Evolutionary conservation across 2,329 filamentous ascomycete species (phyloP), one percentile per base, ranked within the genome.

Genomic region (Arthroderma sp.): DNA sequence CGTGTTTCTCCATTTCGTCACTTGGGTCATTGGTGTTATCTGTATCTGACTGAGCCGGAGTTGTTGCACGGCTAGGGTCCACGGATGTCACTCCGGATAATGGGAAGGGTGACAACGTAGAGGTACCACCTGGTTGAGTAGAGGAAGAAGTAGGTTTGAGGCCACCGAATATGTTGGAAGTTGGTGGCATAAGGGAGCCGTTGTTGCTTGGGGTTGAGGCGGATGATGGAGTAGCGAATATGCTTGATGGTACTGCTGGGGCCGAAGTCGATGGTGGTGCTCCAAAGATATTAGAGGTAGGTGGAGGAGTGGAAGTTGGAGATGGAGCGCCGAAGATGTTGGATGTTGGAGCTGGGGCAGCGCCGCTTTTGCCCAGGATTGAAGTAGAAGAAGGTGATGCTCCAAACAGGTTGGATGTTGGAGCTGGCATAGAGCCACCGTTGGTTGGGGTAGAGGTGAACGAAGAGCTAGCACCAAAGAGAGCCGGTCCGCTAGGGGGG

Each of bases 1-100:
- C 80, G 60, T 87, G 79, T 66, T 79, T 78, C 66, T 81, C 81
- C 0, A 65, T 57, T 62, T 82, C 81, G 61, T 81, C 77, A 17
- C 66, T 68, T 55, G 73, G 70, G 17, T 70, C 68, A 1, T 70
- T 70, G 31, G 68, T 71, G 21, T 70, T 70, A 53, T 75, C 74
- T 2, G 74, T 74, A 35, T 55, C 54, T 7, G 37, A 55, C 28
- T 69, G 63, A n/a, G 73, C 74, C 8, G 76, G 76, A 1, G 76
- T 77, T 3, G 76, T 74, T 21, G 72, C 70, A 28, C 74, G 72
- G 21, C 74, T 77, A 17, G 69, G 67, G 37, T 68, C 64, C 6
- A 64, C 70, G n/a, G 73, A 71, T 8, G 66, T 72, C 23, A 63
- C 56, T 4, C 62, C 66, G 5, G 72, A 69, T 1, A 58, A 39